Base-by-base conservation (phyloP, 768 basidiomycete genomes). In the Leccinum ochraceum region DNA sequence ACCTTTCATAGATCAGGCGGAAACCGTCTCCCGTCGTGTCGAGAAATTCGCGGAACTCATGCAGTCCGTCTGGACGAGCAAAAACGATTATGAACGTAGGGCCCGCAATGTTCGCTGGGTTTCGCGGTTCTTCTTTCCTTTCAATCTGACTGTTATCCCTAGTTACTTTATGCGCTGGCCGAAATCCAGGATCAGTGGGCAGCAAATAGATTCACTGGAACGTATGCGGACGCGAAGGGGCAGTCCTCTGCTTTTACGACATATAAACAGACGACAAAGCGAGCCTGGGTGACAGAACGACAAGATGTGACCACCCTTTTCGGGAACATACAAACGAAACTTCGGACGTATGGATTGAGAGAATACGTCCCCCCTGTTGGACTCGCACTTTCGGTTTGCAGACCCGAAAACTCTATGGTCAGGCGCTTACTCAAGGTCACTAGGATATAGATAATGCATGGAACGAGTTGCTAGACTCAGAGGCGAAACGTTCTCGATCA, bases 1-100 rank as follows among this genome's bases (percentile, higher is more conserved):
- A 32, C 16, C 2, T 14, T 8, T 60, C 30, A 53, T 49, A 97
- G 96, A 98, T 68, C 95, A 97, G 74, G 90, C 92, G 5, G 94
- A 98, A 74, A 97, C 94, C 0, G 94, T 94, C 20, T 90, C 94
- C 1, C 85, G 95, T 54, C 83, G 96, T 10, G 92, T 98, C 0
- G 94, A 94, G 73, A 96, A 96, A 71, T 98, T 98, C 69, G 94
- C 94, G 1, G 94, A 97, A 65, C 83, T 96, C 56, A 94, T 97
- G 90, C 92, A 91, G 67, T 92, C 90, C 3, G 88, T 95, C 10
- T 95, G 95, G 94, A 70, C 86, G 3, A 87, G 86, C 53, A 82
- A 85, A 64, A 95, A 95, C 67, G 95, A 98, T 72, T 99, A 98
- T 69, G 95, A 98, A 71, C 84, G 89, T 20, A 90, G 96, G 36